These are phyloP conservation scores for Caulochytrium protostelioides DNA, from an alignment of 371 early-diverging fungal species.

Conservation along the genomic window DNA sequence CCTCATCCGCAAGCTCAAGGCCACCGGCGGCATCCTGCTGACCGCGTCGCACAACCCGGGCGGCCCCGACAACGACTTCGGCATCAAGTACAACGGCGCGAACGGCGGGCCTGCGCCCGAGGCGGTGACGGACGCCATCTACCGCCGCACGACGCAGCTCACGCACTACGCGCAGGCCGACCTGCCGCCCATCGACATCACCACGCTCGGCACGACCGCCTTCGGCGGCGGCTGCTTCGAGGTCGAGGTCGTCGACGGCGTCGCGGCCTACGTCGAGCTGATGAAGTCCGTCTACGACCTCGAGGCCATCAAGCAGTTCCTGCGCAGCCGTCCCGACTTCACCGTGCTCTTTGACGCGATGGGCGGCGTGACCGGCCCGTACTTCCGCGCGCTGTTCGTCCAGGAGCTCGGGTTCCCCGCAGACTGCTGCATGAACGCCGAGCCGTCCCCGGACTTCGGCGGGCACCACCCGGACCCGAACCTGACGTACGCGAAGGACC, in stretches of 20 bases:
- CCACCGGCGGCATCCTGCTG: conserved; percentile 79
- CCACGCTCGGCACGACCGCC: conserved; percentile 31
- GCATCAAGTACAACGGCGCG: conserved; percentile 87
- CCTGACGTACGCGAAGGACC: conserved; percentile 84
- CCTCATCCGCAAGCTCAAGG: conserved; percentile 65
- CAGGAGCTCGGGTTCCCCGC: conserved; percentile 67
- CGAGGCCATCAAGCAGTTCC: conserved; percentile 44
- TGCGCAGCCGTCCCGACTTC: conserved; percentile 35
- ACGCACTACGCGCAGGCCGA: conserved; percentile 41
- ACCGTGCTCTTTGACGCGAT: conserved; percentile 84
- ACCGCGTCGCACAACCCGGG: conserved; percentile 97
- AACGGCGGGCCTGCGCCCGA: conserved; percentile 96
- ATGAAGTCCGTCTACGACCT: conserved; percentile 77
- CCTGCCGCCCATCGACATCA: conserved; percentile 59
- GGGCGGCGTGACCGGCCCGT: conserved; percentile 94
- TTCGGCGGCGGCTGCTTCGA: conserved; percentile 16
- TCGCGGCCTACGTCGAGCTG: conserved; percentile 63
- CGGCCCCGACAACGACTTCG: conserved; percentile 91
- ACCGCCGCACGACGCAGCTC: conserved; percentile 44
- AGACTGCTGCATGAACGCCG: conserved; percentile 58
- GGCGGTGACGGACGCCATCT: conserved; percentile 71
- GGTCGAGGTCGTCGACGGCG: conserved; percentile 75
- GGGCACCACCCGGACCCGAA: conserved; percentile 95
- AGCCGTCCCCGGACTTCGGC: conserved; percentile 72
- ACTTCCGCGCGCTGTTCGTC: conserved; percentile 62